Base-by-base conservation (phyloP, 140 eudicot genomes). In the Oenanthe javanica region DNA sequence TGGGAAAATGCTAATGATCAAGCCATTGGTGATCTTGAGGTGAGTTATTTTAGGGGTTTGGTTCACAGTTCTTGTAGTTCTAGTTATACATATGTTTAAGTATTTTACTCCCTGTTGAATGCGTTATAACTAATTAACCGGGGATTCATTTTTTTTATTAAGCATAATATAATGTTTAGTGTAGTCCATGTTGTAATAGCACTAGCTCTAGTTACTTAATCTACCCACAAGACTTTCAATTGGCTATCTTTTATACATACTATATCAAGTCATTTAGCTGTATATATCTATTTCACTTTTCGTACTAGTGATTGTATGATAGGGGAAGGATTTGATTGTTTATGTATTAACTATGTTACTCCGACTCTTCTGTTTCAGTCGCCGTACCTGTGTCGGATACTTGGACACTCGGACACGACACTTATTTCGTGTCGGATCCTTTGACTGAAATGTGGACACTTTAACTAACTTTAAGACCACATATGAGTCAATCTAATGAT, bases 21-120 rank as follows among this genome's bases (percentile, higher is more conserved):
- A 82, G 97, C 92, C 71, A 93, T 95, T 77, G 92, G 94, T 73
- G 92, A 95, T 81, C 91, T 92, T 9, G 92, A 94, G 97, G 98
- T 94, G 86, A 90, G 90, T 69, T 36, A 36, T 47, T 8, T 9
- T 52, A 27, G 57, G 21, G 66, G 21, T 76, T 75, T 31, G 10
- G 47, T 11, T 19, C 12, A 21, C 2, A 23, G 3, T 74, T 43
- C 6, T 25, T 1, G 14, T 43, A 8, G 25, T 36, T 72, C 27
- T 21, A 36, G 4, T 36, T 67, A 67, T 12, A 67, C 73, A 12
- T 13, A 12, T 25, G 42, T 66, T 36, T 64, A 13, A 66, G 2
- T 27, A 66, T 38, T 19, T 8, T 38, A 15, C n/a, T 45, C 23
- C 23, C 13, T 42, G 21, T 42, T 18, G n/a, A 10, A 72, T 16